Percentiles rank a stretch among this genome's conserved stretches.
Conservation (phyloP, 208 protist species). For the Leishmania guyanensis region DNA sequence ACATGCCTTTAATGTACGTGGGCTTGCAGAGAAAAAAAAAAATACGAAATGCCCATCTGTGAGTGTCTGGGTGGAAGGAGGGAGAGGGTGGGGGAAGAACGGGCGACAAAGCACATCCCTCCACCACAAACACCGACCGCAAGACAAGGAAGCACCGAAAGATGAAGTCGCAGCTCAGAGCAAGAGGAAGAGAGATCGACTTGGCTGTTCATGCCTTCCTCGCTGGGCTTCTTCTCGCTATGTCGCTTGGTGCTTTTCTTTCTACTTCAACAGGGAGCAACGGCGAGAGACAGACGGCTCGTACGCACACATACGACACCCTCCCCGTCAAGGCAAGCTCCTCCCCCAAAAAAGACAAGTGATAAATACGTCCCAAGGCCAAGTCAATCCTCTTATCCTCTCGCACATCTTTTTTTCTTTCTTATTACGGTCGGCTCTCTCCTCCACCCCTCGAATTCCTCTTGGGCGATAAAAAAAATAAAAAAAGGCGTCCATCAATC, state of each 20-base stretch:
- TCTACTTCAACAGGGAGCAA: background rate
- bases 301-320: background rate
- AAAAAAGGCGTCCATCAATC: background rate
- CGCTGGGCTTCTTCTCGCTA: background rate
- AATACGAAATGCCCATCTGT: background rate
- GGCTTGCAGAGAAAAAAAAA: background rate
- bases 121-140: background rate
- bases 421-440: too few species aligned
- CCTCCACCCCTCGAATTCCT: background rate
- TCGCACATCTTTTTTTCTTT: background rate
- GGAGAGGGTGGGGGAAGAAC: too few species aligned
- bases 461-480: background rate
- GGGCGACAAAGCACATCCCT: background rate
- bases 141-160: background rate
- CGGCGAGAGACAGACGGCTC: background rate
- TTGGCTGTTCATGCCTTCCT: background rate
- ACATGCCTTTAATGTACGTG: too few species aligned
- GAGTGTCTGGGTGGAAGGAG: too few species aligned
- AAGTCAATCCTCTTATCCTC: background rate
- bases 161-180: background rate
- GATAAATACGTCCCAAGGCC: background rate
- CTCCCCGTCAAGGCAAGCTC: background rate
- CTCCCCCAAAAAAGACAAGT: background rate
- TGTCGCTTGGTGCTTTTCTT: background rate
- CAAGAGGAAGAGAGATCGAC: background rate